These are phyloP conservation scores for Corylus americana DNA, from an alignment of 306 rosid species.

Conservation along the genomic window DNA sequence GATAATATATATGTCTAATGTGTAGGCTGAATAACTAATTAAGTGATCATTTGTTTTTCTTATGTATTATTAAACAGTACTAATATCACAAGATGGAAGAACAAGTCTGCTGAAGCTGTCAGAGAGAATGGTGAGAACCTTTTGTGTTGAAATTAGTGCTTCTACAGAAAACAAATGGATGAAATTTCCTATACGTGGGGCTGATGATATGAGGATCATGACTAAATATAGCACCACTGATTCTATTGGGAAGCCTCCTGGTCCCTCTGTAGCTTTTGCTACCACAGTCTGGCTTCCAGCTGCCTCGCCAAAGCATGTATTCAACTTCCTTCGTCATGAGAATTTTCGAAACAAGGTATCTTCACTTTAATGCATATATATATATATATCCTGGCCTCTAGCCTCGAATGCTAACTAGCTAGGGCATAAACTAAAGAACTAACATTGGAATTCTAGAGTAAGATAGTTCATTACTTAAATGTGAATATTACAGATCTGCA, in stretches of 20 bases:
- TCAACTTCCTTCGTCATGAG: constrained; percentile 46
- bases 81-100: constrained; percentile 39
- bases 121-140: constrained; percentile 53
- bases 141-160: constrained; percentile 30
- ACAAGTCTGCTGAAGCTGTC: constrained; percentile 44
- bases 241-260: constrained; percentile 27
- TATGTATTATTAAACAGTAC: neutral
- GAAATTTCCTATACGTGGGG: constrained; percentile 5
- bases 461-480: too few species aligned
- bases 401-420: too few species aligned
- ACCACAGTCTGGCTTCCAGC: constrained; percentile 37
- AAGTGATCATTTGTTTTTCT: neutral
- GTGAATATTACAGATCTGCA: too few species aligned
- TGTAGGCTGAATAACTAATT: neutral
- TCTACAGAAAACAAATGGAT: constrained; percentile 40
- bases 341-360: constrained; percentile 45
- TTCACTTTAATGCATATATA: neutral
- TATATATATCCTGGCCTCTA: too few species aligned
- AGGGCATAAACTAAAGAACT: too few species aligned
- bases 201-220: constrained; percentile 31
- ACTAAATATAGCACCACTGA: neutral
- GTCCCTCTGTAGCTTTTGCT: constrained; percentile 31
- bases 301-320: constrained; percentile 36
- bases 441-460: too few species aligned
- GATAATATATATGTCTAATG: too few species aligned